phyloP scores from a whole-genome alignment of 495 filamentous ascomycete genomes.

The Rhypophila decipiens region DNA sequence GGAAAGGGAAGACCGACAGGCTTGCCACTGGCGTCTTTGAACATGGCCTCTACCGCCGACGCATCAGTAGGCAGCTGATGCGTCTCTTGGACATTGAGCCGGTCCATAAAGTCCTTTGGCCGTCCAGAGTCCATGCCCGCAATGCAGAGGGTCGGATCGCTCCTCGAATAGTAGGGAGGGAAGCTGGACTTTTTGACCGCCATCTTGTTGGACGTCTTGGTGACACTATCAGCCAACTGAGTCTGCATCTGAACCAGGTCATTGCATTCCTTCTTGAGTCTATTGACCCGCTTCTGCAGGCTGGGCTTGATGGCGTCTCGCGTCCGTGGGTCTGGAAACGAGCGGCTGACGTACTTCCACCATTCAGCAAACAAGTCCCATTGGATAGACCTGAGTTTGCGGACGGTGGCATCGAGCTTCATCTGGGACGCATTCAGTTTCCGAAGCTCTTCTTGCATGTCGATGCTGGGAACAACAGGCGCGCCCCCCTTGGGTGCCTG shows the following conservation, averaged over 20 bases:
- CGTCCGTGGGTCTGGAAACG: not conserved
- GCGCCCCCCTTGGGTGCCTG: constrained; percentile 16
- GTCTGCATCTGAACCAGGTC: not conserved
- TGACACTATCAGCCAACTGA: not conserved
- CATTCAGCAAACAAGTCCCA: constrained; percentile 36
- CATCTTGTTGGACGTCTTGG: not conserved
- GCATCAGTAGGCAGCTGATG: constrained; percentile 6
- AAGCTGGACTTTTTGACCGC: constrained; percentile 3
- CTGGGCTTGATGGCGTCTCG: not conserved
- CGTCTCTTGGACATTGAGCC: not conserved
- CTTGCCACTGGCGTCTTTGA: not conserved
- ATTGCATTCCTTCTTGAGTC: not conserved
- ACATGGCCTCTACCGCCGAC: not conserved
- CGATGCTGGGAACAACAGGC: not conserved
- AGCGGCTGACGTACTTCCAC: constrained; percentile 26
- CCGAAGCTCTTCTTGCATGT: not conserved
- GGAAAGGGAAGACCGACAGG: not conserved
- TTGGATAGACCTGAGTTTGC: constrained; percentile 6
- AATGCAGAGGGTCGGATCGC: constrained; percentile 4
- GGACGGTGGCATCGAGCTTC: constrained; percentile 11
- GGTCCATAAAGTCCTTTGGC: constrained; percentile 1
- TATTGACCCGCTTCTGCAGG: constrained; percentile 3
- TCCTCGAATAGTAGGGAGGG: not conserved
- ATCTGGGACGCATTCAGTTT: constrained; percentile 18
- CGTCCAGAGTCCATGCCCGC: constrained; percentile 2